These are phyloP conservation scores for Torulaspora delbrueckii DNA, from an alignment of 805 yeast genomes.

Conservation along the genomic window DNA sequence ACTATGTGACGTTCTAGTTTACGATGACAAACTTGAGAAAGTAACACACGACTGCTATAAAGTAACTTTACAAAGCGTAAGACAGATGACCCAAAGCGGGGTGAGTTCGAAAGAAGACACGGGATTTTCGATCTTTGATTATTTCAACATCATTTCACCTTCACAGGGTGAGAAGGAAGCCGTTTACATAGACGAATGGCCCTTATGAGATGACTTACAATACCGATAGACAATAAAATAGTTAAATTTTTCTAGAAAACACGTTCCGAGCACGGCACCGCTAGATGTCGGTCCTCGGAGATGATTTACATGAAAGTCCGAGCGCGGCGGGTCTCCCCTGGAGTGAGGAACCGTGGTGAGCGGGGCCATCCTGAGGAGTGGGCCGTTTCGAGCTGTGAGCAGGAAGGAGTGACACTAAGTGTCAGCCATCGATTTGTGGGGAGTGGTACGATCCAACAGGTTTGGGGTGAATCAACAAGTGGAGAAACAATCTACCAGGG, in stretches of 20 bases:
- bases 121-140: constrained; percentile 42
- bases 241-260: too few species aligned
- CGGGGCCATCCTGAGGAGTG: not conserved
- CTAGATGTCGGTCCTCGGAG: not conserved
- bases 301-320: not conserved
- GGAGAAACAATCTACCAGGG: not conserved
- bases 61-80: constrained; percentile 78
- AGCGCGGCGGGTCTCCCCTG: not conserved
- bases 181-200: constrained; percentile 48
- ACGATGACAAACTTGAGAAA: constrained; percentile 78
- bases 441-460: not conserved
- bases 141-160: constrained; percentile 38
- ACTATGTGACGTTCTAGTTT: constrained; percentile 80
- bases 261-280: not conserved
- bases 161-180: constrained; percentile 39
- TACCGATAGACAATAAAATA: too few species aligned
- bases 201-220: constrained; percentile 18
- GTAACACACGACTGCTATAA: constrained; percentile 58
- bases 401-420: not conserved
- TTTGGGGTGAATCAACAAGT: not conserved
- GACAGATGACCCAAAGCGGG: constrained; percentile 53
- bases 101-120: constrained; percentile 15
- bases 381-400: not conserved
- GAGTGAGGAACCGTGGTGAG: too few species aligned
- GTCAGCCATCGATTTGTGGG: not conserved